These are phyloP conservation scores for Fusarium nodosum DNA, from an alignment of 2,329 filamentous ascomycete species.

Conservation along the genomic window DNA sequence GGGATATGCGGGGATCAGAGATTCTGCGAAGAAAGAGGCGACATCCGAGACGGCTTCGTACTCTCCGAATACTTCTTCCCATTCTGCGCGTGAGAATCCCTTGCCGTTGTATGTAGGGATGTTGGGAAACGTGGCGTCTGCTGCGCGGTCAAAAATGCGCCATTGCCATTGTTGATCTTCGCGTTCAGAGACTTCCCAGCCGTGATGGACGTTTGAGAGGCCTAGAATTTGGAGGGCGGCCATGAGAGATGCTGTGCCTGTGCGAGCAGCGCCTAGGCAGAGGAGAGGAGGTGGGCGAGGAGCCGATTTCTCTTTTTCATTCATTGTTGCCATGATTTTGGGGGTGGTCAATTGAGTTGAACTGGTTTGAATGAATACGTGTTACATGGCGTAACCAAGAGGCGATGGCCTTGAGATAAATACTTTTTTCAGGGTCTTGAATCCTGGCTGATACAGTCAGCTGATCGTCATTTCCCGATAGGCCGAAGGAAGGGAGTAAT, in stretches of 20 bases:
- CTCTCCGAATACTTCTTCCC: conserved; percentile 46
- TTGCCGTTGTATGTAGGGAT: conserved; percentile 40
- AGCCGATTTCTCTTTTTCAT: background rate
- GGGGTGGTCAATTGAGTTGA: background rate
- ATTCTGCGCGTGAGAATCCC: conserved; percentile 38
- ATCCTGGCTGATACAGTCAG: background rate
- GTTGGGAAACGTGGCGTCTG: conserved; percentile 27
- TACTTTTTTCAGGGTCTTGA: background rate
- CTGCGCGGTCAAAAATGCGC: conserved; percentile 28
- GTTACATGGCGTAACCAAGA: too few species aligned
- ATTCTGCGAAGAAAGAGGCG: conserved; percentile 41
- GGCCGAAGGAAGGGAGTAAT: background rate
- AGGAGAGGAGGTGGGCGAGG: conserved; percentile 17
- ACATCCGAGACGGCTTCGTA: conserved; percentile 50
- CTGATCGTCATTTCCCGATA: conserved; percentile 1
- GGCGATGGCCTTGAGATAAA: background rate
- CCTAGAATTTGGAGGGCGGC: conserved; percentile 34
- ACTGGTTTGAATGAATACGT: background rate
- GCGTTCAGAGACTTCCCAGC: conserved; percentile 22
- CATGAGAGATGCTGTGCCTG: conserved; percentile 37
- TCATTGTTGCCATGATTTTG: background rate
- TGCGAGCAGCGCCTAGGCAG: conserved; percentile 30
- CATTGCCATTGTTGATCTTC: conserved; percentile 33
- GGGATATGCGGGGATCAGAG: conserved; percentile 50
- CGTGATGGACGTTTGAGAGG: conserved; percentile 33